Evolutionary conservation across 75 land plant species (phyloP).

Genomic region (Sequoiadendron giganteum): DNA sequence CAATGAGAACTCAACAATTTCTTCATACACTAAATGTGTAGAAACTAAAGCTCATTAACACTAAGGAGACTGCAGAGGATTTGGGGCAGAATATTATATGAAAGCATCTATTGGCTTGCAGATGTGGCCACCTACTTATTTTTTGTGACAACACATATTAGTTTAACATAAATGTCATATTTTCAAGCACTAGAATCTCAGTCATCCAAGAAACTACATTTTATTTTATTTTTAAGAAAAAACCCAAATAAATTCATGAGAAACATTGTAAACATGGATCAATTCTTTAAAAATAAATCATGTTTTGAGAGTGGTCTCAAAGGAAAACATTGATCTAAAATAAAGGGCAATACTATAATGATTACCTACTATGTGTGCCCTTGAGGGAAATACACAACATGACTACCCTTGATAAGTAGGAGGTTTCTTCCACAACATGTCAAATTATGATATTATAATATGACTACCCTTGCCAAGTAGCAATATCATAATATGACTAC

Average conservation of each 20-base stretch:
- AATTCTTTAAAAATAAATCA: not conserved
- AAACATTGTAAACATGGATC: not conserved
- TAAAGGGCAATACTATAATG: not conserved
- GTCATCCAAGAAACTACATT: not conserved
- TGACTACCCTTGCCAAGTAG: conserved; percentile 4
- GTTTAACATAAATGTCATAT: not conserved
- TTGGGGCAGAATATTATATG: conserved; percentile 23
- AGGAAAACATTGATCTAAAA: not conserved
- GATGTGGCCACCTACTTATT: conserved; percentile 18
- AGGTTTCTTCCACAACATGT: too few relatives aligned
- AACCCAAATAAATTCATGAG: not conserved
- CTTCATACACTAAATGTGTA: not conserved
- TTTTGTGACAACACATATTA: not conserved
- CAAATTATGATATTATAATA: too few relatives aligned
- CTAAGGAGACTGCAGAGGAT: conserved; percentile 28
- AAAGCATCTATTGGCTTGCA: conserved; percentile 10
- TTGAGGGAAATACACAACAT: conserved; percentile 38
- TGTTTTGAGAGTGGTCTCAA: not conserved
- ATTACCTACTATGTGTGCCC: conserved; percentile 43
- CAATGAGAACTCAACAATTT: not conserved
- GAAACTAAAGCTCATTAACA: conserved; percentile 9
- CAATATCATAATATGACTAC: conserved; percentile 18
- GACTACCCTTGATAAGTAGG: conserved; percentile 6
- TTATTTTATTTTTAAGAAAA: not conserved
- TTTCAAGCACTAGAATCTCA: not conserved